Evolutionary conservation across 192 early-diverging fungal genomes (phyloP), one percentile per base, ranked within the genome.

Genomic region (Spinellus fusiger): DNA sequence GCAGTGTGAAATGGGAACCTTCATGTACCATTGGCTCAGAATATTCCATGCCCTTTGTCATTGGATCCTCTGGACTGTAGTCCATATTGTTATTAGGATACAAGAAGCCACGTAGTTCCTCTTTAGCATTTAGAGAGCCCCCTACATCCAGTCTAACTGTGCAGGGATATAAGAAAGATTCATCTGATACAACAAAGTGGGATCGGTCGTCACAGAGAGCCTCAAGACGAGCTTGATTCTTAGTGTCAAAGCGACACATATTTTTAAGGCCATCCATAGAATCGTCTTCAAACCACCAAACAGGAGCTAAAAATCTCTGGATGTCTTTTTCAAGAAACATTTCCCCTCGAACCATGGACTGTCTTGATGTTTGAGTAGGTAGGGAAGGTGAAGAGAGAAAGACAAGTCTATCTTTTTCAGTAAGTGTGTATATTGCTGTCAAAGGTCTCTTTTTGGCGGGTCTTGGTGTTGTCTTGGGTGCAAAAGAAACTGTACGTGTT

Each of bases 201-300:
- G 50, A 35, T 10, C 58, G 56, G 18, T 59, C 65, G 5, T 67
- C 64, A 7, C 58, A 59, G 18, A 67, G 46, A 20, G 65, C 65
- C 37, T 71, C 69, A 34, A 71, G 33, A 28, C 69, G 54, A 4
- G 64, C 63, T 40, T 71, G 69, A 47, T 71, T 71, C 27, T 49
- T 71, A 27, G 51, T 28, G 10, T 64, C 62, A 49, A 71, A 65
- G 48, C 62, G 52, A 28, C 53, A 52, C 69, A 64, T 65, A 5
- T 63, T 54, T 48, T 71, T 71, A 37, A 51, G 18, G 15, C 65
- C 65, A 60, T 67, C 58, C 18, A 9, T 18, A 26, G 10, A 35
- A 26, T 65, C 69, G 8, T 71, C 47, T 18, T 64, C 57, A 44
- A 55, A 71, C 57, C 69, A 54, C 68, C 68, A 70, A 0, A 65